These are phyloP conservation scores for Leishmania guyanensis DNA, from an alignment of 208 protist genomes.

Conservation along the genomic window DNA sequence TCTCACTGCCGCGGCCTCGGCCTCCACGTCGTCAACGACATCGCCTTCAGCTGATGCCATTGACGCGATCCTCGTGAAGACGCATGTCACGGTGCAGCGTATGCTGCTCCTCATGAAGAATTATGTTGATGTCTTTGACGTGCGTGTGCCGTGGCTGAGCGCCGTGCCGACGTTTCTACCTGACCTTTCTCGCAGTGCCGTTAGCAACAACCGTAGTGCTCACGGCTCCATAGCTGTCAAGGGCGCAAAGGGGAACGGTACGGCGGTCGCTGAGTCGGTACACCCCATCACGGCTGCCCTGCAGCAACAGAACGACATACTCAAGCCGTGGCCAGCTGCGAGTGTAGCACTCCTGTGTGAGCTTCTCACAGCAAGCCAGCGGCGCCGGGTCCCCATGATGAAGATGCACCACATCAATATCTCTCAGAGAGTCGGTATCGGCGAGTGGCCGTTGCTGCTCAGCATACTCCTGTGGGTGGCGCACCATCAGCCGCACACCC, in stretches of 20 bases:
- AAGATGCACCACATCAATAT: constrained; percentile 90
- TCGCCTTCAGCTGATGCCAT: constrained; percentile 1
- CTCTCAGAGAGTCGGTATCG: constrained; percentile 39
- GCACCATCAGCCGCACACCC: constrained; percentile 24
- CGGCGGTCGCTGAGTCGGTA: not conserved
- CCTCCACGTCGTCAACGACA: not conserved
- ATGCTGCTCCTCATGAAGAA: constrained; percentile 79
- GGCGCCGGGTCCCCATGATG: constrained; percentile 69
- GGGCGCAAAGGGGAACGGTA: not conserved
- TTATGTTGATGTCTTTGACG: constrained; percentile 79
- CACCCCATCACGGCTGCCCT: constrained; percentile 55
- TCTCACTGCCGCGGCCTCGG: constrained; percentile 24
- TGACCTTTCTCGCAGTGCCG: constrained; percentile 26
- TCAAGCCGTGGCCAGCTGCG: constrained; percentile 34
- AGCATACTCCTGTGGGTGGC: constrained; percentile 81
- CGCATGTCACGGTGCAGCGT: constrained; percentile 72
- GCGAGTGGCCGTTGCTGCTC: constrained; percentile 86
- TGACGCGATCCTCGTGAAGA: constrained; percentile 32
- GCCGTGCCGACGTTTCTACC: constrained; percentile 70
- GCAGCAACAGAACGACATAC: constrained; percentile 42
- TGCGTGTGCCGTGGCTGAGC: constrained; percentile 80
- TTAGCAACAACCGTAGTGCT: not conserved
- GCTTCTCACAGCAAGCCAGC: constrained; percentile 68
- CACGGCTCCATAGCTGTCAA: not conserved
- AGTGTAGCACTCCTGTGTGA: constrained; percentile 70